Evolutionary conservation across 345 rosid species (phyloP), one percentile per base, ranked within the genome.

Genomic region (Zanthoxylum bungeanum): DNA sequence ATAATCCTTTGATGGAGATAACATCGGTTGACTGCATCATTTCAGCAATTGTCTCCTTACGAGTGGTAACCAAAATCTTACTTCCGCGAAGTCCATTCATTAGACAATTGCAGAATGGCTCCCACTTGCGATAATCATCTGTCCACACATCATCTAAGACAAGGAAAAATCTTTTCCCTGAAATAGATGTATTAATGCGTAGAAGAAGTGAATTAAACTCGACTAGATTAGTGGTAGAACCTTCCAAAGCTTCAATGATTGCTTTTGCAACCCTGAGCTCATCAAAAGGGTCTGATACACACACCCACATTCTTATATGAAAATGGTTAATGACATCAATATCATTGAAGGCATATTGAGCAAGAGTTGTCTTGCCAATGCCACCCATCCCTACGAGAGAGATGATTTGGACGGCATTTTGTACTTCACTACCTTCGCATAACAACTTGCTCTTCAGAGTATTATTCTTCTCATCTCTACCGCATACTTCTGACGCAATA

Each of bases 131-230:
- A 4, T 8, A 8, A 3, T 64, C 52, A 14, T 64, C 24, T 2
- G 11, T 44, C 53, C 68, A 44, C 19, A 61, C 31, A 4, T 61
- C 66, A 39, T 61, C 66, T 22, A 36, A 19, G 28, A 57, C 22
- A 0, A 64, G 53, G 2, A 64, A 12, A 28, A 64, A 5, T 1
- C 33, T 66, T 5, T 49, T 4, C 0, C 44, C 21, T 1, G 0
- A 8, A 16, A 66, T 31, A 21, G 0, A 1, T 0, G n/a, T 0
- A 0, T 10, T 0, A 4, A 66, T 50, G 5, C 0, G 0, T 21
- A 0, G n/a, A 0, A 31, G 14, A 2, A 31, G 33, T 5, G 46
- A 12, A 9, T 66, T 1, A 0, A 66, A 51, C 12, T 50, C 47
- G 4, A 2, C 17, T 3, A 47, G 30, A 9, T 28, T 17, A 28